These are phyloP conservation scores for Talaromyces albobiverticillius DNA, from an alignment of 2,329 filamentous ascomycete genomes.

Conservation along the genomic window DNA sequence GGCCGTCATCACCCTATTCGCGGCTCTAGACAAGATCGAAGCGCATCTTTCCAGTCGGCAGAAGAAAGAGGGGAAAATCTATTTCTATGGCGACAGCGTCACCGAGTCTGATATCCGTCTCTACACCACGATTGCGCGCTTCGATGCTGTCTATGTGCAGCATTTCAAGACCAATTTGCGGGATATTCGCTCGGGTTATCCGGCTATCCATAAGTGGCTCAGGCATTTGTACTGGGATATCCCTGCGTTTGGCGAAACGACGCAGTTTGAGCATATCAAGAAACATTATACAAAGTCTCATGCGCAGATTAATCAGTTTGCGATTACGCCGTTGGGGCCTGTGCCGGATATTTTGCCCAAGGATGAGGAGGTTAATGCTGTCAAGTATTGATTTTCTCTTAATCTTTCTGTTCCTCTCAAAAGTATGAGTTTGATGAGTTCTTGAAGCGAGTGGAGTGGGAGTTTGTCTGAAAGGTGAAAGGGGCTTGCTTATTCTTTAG, in stretches of 20 bases:
- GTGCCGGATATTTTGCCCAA: constrained; percentile 74
- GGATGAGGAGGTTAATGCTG: constrained; percentile 67
- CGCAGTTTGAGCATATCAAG: constrained; percentile 95
- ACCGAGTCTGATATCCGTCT: constrained; percentile 82
- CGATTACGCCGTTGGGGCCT: constrained; percentile 83
- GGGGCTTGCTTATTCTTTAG: too few relatives aligned
- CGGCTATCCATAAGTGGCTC: constrained; percentile 76
- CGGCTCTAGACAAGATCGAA: constrained; percentile 73
- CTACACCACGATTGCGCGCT: constrained; percentile 69
- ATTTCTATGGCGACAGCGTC: constrained; percentile 69
- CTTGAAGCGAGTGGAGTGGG: background rate
- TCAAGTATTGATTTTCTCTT: constrained; percentile 4
- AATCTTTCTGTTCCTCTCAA: background rate
- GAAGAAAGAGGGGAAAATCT: constrained; percentile 48
- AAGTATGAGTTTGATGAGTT: too few relatives aligned
- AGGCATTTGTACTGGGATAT: constrained; percentile 80
- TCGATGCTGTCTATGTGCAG: constrained; percentile 78
- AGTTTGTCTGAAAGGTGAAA: too few relatives aligned
- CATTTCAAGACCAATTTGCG: constrained; percentile 79
- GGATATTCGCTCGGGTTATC: constrained; percentile 82
- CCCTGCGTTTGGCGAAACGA: constrained; percentile 75
- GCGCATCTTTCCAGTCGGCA: constrained; percentile 57
- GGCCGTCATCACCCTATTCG: constrained; percentile 69
- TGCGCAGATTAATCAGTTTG: constrained; percentile 61
- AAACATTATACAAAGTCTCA: constrained; percentile 68